Evolutionary conservation across 2,329 filamentous ascomycete genomes (phyloP).

Genomic region (Cordyceps cicadae): DNA sequence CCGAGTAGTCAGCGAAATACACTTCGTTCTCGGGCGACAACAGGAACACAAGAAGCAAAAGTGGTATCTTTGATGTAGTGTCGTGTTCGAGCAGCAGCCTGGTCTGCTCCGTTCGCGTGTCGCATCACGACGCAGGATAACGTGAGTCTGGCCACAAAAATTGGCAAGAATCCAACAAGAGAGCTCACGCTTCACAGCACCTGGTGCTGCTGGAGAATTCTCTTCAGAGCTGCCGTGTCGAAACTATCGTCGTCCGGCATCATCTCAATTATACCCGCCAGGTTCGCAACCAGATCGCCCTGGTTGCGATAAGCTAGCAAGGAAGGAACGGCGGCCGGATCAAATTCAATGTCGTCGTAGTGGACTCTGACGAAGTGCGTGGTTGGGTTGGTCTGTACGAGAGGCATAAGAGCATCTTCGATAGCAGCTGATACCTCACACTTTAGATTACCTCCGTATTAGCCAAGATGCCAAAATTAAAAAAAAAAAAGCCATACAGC

Average conservation of each 20-base stretch:
- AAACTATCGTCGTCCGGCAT: constrained; percentile 63
- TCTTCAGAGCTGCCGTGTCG: constrained; percentile 43
- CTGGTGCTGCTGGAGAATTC: constrained; percentile 43
- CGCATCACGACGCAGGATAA: neutral
- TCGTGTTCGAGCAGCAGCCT: neutral
- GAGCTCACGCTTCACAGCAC: constrained; percentile 34
- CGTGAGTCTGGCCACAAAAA: neutral
- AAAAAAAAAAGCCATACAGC: neutral
- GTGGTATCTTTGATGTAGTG: constrained; percentile 20
- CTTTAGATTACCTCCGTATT: constrained; percentile 36
- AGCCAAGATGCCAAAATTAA: neutral
- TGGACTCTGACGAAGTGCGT: constrained; percentile 87
- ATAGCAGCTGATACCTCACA: constrained; percentile 72
- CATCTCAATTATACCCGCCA: constrained; percentile 80
- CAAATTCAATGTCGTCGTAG: constrained; percentile 89
- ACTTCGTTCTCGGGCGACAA: neutral
- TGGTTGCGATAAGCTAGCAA: constrained; percentile 79
- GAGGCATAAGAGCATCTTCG: constrained; percentile 65
- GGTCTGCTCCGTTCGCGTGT: neutral
- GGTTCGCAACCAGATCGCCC: constrained; percentile 82
- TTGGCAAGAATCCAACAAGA: neutral
- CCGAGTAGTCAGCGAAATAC: neutral
- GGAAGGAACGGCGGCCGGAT: constrained; percentile 78
- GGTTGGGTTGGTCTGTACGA: constrained; percentile 62
- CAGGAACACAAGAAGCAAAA: neutral